phyloP scores from a whole-genome alignment of 306 rosid genomes.

The Lupinus albus region DNA sequence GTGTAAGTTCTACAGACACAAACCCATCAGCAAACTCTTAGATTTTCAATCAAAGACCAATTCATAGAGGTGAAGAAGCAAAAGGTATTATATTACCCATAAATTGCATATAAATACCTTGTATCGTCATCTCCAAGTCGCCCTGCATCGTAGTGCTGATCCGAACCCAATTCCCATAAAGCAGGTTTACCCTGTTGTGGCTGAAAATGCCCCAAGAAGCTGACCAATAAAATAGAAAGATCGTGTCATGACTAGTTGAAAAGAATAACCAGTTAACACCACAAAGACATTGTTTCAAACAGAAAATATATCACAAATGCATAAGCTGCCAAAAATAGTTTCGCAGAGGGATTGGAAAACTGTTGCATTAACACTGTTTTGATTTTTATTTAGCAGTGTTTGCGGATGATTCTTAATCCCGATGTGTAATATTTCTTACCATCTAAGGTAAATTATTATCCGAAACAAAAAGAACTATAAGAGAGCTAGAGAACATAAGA shows the following conservation, averaged over 20 bases:
- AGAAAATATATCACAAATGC: slow-evolving; percentile 26
- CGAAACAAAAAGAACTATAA: slow-evolving; percentile 28
- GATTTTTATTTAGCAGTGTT: slow-evolving; percentile 21
- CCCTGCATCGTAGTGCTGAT: slow-evolving; percentile 69
- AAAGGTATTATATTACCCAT: background rate
- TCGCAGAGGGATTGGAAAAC: slow-evolving; percentile 31
- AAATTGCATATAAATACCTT: slow-evolving; percentile 46
- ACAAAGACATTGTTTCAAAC: slow-evolving; percentile 9
- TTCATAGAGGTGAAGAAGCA: slow-evolving; percentile 15
- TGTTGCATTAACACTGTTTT: background rate
- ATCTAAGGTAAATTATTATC: background rate
- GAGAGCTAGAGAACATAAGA: slow-evolving; percentile 21
- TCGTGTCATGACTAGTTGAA: slow-evolving; percentile 20
- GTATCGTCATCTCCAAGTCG: slow-evolving; percentile 51
- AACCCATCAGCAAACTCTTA: background rate
- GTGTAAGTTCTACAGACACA: slow-evolving; percentile 2
- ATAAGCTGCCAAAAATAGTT: slow-evolving; percentile 10
- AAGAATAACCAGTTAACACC: slow-evolving; percentile 26
- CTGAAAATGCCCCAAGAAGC: slow-evolving; percentile 87
- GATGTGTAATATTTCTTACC: slow-evolving; percentile 16
- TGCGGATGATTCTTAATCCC: slow-evolving; percentile 25
- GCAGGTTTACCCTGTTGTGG: slow-evolving; percentile 81
- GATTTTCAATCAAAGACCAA: slow-evolving; percentile 24
- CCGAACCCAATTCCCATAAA: slow-evolving; percentile 86
- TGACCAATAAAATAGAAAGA: slow-evolving; percentile 46